Base-by-base conservation (phyloP, 306 rosid species). In the Begonia peltatifolia region DNA sequence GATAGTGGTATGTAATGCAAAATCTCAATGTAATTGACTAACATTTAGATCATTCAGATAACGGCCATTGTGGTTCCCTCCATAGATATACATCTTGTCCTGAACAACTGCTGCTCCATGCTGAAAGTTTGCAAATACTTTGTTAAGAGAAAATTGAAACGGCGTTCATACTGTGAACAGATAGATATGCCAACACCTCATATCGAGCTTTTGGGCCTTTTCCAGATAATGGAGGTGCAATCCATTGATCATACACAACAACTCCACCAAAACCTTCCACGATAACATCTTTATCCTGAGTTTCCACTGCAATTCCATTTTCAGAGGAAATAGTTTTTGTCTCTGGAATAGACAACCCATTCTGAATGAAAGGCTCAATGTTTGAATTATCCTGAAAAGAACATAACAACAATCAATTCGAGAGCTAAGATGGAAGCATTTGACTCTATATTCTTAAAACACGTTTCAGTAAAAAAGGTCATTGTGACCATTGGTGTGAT, bases 61-160 rank as follows among this genome's bases (percentile, higher is more conserved):
- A 63, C 97, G 97, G 36, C 97, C 97, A 68, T 89, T 89, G 77
- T 89, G 95, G 71, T 84, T 89, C 75, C 97, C 97, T 22, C 97
- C 97, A 78, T 77, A 70, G 68, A 89, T 79, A 67, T 84, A 89
- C 93, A 82, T 74, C 83, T 79, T 84, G 74, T 89, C 89, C 79
- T 75, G 97, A 60, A 82, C 62, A 42, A 72, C 77, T 59, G 93
- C 81, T 48, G 95, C 93, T 71, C 87, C 97, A 71, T 89, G 97
- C 97, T 88, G 78, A 64, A 76, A 55, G 74, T 25, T 41, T 11
- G 56, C 68, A 48, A 66, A 70, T 22, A 46, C 51, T 60, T 67
- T 15, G 55, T 52, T 74, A 42, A 74, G 65, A 67, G 44, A 55
- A 16, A 50, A 47, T 54, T 22, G 13, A 56, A 18, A n/a, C 20